Percentiles rank a stretch among this genome's conserved stretches.
phyloP scores from a whole-genome alignment of 2,329 filamentous ascomycete species.

The Triangularia setosa region DNA sequence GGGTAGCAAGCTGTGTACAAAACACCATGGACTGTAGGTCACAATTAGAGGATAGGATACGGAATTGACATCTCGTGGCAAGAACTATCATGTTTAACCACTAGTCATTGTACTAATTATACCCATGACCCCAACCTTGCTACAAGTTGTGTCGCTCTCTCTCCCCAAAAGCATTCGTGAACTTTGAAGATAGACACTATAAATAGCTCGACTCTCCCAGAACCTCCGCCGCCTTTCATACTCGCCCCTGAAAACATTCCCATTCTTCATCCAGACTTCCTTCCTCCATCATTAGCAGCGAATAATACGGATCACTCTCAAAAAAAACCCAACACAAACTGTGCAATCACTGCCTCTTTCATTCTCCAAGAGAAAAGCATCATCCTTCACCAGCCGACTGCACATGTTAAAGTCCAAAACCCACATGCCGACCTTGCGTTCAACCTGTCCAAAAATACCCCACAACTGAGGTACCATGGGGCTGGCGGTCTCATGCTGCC shows the following conservation, averaged over 20 bases:
- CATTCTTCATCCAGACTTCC: constrained; percentile 10
- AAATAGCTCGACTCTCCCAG: neutral
- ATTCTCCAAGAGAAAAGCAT: constrained; percentile 10
- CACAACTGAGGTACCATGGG: too few species aligned
- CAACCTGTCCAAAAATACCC: too few species aligned
- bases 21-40: neutral
- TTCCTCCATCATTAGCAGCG: constrained; percentile 13
- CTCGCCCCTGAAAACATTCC: constrained; percentile 7
- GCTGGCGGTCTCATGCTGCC: too few species aligned
- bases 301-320: constrained; percentile 22
- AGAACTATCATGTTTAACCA: neutral
- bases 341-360: constrained; percentile 7
- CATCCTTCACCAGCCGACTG: constrained; percentile 12
- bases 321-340: constrained; percentile 18
- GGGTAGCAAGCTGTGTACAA: neutral
- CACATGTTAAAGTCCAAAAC: constrained; percentile 33
- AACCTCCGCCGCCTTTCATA: constrained; percentile 12
- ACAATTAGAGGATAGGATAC: too few species aligned
- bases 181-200: constrained; percentile 7
- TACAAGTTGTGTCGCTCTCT: constrained; percentile 14
- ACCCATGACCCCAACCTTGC: constrained; percentile 12
- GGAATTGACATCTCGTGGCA: too few species aligned
- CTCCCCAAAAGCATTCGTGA: constrained; percentile 14
- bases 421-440: constrained; percentile 25
- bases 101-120: constrained; percentile 11